Evolutionary conservation across 1,284 basidiomycete species (phyloP), one percentile per base, ranked within the genome.

Genomic region (Cutaneotrichosporon mucoides): DNA sequence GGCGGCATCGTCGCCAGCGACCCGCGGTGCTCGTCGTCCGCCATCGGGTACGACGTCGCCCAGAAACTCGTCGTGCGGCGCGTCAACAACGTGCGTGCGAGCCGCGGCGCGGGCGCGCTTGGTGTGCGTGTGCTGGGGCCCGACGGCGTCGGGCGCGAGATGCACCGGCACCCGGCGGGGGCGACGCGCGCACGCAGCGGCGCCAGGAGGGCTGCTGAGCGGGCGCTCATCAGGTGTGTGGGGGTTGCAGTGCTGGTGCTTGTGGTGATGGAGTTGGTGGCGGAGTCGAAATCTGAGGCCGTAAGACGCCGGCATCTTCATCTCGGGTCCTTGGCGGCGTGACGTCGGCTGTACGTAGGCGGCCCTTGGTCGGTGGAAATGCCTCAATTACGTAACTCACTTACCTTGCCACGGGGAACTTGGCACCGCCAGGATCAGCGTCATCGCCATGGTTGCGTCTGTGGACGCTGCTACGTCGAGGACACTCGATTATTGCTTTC

Each of bases 51-150:
- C 65, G 54, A 35, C 10, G 63, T 49, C 11, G 64, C 48, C 66
- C 67, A 70, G 53, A 68, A 70, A 5, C 64, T 64, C 3, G 66
- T 65, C 45, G 42, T 24, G 34, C 53, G 57, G 11, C 43, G 50
- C n/a, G 56, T 58, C 6, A 58, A 15, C 24, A 58, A 48, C 36
- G 45, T 47, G 33, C 50, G 56, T 34, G 49, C 13, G 4, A 24
- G 55, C 9, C 24, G 43, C 7, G 38, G 12, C 24, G 24, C 24
- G 24, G 24, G 24, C 24, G 24, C 24, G 24, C 24, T 24, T 24
- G 24, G 24, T 24, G 24, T 24, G 24, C 10, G 44, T 2, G 11
- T 6, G 13, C 38, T 49, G 13, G 47, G 40, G 4, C 42, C 42
- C 12, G 52, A 16, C 9, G 42, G 42, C 16, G 34, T 52, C 3